Percentiles rank a stretch among this genome's conserved stretches.
Evolutionary conservation across 179 eudicot species (phyloP).

Genomic region (Gypsophila paniculata): DNA sequence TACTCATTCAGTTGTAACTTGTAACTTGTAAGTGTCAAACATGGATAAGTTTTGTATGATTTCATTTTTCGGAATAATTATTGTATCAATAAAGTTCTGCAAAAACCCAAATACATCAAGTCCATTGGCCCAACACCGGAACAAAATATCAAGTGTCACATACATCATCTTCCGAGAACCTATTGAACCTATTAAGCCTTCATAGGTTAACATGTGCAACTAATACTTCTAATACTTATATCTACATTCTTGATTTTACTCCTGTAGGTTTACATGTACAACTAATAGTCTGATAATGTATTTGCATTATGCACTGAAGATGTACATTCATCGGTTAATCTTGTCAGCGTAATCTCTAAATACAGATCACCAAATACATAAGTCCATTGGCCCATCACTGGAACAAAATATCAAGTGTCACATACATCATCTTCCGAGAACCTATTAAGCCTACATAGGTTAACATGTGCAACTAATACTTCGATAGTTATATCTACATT

Average conservation of each 20-base stretch:
- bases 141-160: background rate
- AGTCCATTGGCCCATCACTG: background rate
- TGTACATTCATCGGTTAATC: background rate
- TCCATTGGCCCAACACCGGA: background rate
- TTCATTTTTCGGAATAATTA: background rate
- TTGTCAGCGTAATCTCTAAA: background rate
- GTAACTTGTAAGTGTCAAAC: background rate
- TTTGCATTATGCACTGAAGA: background rate
- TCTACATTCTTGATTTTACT: background rate
- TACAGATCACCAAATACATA: background rate
- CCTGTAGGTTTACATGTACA: background rate
- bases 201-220: too few relatives aligned
- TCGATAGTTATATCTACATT: background rate
- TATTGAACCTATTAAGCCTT: background rate
- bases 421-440: background rate
- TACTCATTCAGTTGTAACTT: background rate
- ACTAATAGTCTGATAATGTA: background rate
- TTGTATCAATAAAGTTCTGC: background rate
- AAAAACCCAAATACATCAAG: background rate
- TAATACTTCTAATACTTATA: too few relatives aligned
- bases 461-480: too few relatives aligned
- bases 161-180: background rate
- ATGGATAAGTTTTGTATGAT: background rate
- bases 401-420: background rate
- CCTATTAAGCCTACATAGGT: background rate